Percentiles rank a stretch among this genome's conserved stretches.
phyloP scores from a whole-genome alignment of 208 protist genomes.

The Crithidia expoeki region DNA sequence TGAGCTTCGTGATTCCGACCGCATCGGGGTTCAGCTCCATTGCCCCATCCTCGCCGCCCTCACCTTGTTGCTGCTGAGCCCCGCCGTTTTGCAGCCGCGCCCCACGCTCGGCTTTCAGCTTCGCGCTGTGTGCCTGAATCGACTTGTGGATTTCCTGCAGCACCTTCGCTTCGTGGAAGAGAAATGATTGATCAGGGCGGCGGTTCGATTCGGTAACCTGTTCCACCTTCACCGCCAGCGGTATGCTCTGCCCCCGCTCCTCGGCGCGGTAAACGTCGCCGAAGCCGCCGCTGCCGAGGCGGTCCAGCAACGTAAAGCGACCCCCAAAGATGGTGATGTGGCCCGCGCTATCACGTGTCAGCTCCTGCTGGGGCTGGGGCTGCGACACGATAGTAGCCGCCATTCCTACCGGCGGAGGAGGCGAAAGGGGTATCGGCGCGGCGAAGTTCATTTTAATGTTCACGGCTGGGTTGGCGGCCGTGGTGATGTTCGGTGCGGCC shows the following conservation, averaged over 20 bases:
- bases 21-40: slow-evolving; percentile 18
- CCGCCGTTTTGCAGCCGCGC: background rate
- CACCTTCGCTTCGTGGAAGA: slow-evolving; percentile 97
- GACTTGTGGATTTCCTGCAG: slow-evolving; percentile 77
- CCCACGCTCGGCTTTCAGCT: slow-evolving; percentile 6
- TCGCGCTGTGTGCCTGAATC: slow-evolving; percentile 16
- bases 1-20: slow-evolving; percentile 91
- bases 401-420: background rate
- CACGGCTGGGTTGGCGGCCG: too few species aligned
- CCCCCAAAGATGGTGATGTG: slow-evolving; percentile 43
- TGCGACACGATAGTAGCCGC: background rate
- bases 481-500: background rate
- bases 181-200: slow-evolving; percentile 88
- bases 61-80: background rate
- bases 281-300: slow-evolving; percentile 97
- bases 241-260: slow-evolving; percentile 35
- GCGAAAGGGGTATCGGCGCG: background rate
- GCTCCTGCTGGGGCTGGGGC: background rate
- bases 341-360: background rate
- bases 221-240: slow-evolving; percentile 65
- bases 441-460: background rate
- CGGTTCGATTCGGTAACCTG: slow-evolving; percentile 40
- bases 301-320: slow-evolving; percentile 51
- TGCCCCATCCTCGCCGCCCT: background rate
- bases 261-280: slow-evolving; percentile 96